Evolutionary conservation across 352 stramenopile species (phyloP).

Genomic region (Thalassiosira allenii): DNA sequence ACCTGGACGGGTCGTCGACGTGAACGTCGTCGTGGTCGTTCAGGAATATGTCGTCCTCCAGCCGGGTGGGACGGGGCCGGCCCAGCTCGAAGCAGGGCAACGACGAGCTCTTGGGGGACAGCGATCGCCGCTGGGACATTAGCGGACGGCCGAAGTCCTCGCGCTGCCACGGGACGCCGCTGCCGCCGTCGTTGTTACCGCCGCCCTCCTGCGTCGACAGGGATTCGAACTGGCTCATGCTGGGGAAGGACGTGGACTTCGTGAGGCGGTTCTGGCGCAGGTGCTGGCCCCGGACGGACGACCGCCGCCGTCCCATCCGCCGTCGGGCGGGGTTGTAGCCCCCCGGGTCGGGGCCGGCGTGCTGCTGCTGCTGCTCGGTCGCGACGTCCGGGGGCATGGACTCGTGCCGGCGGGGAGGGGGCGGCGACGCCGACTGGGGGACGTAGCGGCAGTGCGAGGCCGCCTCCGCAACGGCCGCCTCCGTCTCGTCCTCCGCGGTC

Average conservation of each 20-base stretch:
- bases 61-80: slow-evolving; percentile 2
- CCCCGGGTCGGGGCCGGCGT: too few relatives aligned
- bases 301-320: not conserved
- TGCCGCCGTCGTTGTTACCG: not conserved
- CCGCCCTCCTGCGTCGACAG: not conserved
- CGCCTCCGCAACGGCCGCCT: too few relatives aligned
- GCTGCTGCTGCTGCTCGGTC: not conserved
- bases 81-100: not conserved
- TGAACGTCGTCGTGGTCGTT: not conserved
- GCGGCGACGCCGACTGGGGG: slow-evolving; percentile 6
- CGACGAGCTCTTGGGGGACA: slow-evolving; percentile 23
- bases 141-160: slow-evolving; percentile 22
- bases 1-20: not conserved
- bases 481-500: too few relatives aligned
- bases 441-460: not conserved
- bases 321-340: too few relatives aligned
- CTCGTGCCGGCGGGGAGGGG: not conserved
- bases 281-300: not conserved
- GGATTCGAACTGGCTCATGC: not conserved
- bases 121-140: slow-evolving; percentile 35
- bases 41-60: slow-evolving; percentile 6
- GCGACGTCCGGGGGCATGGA: not conserved
- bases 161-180: not conserved
- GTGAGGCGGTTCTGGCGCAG: not conserved
- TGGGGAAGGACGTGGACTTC: slow-evolving; percentile 14